Evolutionary conservation across 106 monocot genomes (phyloP), one percentile per base, ranked within the genome.

Genomic region (Dioscorea alata): DNA sequence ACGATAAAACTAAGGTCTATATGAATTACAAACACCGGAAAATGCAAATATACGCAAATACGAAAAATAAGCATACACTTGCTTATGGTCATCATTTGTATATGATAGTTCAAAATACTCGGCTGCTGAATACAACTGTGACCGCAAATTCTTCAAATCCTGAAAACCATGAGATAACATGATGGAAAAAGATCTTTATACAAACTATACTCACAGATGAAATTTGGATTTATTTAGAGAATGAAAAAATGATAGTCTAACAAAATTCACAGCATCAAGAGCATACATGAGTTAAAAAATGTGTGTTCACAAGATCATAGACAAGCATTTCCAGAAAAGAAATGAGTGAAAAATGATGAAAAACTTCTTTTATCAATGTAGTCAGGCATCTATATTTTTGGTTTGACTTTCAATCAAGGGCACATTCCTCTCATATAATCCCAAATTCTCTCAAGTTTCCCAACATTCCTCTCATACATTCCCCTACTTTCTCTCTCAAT

Each of bases 21-120:
- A 28, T 28, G 28, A 28, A 28, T 28, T 28, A 3, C 50, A 28
- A 2, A 65, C 0, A 4, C 48, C 12, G 23, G 17, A 14, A n/a
- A 20, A 4, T 24, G 33, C 17, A 59, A 22, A 21, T 54, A 13
- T 15, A 18, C 4, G 49, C 23, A 49, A 22, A 23, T 22, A n/a
- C 48, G 14, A 70, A 50, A 20, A 17, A 57, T 28, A 31, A 12
- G 69, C 84, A 64, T 81, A 99, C 97, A 76, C 71, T 56, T 86
- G 78, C 57, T 92, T 99, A 22, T 87, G 80, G 25, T 89, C 83
- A 59, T 99, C 89, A 48, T 83, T 78, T 0, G 67, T 75, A 70
- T 99, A 99, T 15, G 89, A 84, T 23, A 81, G 20, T 62, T 99
- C 97, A 53, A 92, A 99, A 67, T 90, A 99, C 57, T 99, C 89